These are phyloP conservation scores for Camillea tinctor DNA, from an alignment of 2,329 filamentous ascomycete species.

Conservation along the genomic window DNA sequence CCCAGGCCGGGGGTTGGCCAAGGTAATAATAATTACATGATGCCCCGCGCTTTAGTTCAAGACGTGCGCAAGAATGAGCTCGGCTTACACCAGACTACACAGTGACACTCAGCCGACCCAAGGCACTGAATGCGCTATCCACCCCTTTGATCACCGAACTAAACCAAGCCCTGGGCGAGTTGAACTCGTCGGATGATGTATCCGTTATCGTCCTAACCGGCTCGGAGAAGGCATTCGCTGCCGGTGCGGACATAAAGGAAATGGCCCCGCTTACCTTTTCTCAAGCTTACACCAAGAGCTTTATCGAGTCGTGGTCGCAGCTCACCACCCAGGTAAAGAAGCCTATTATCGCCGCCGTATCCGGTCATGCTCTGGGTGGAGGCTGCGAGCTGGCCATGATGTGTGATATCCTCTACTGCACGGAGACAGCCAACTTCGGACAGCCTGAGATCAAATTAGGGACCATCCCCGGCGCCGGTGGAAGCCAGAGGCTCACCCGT, in stretches of 20 bases:
- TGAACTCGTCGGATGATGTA: constrained; percentile 69
- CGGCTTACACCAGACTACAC: constrained; percentile 12
- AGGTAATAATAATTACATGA: too few species aligned
- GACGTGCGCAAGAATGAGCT: neutral
- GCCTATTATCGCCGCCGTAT: constrained; percentile 90
- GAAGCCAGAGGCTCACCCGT: constrained; percentile 81
- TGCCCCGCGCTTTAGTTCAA: neutral
- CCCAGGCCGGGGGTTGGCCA: constrained; percentile 88
- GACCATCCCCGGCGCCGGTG: constrained; percentile 87
- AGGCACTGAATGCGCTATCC: constrained; percentile 90
- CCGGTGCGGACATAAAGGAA: constrained; percentile 98
- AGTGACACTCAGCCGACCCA: constrained; percentile 94
- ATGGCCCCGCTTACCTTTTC: constrained; percentile 93
- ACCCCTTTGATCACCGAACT: constrained; percentile 89
- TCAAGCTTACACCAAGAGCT: constrained; percentile 81
- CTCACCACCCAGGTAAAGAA: constrained; percentile 85
- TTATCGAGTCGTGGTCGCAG: constrained; percentile 93
- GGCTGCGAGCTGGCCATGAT: constrained; percentile 97
- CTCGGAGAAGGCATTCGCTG: constrained; percentile 86
- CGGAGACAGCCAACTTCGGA: constrained; percentile 81
- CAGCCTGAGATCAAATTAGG: constrained; percentile 97
- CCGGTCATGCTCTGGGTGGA: constrained; percentile 90
- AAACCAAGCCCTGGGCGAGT: constrained; percentile 70
- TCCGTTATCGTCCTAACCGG: constrained; percentile 84
- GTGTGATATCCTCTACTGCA: constrained; percentile 94